Conservation (phyloP, 1,284 basidiomycete genomes). For the Cutaneotrichosporon sp. region DNA sequence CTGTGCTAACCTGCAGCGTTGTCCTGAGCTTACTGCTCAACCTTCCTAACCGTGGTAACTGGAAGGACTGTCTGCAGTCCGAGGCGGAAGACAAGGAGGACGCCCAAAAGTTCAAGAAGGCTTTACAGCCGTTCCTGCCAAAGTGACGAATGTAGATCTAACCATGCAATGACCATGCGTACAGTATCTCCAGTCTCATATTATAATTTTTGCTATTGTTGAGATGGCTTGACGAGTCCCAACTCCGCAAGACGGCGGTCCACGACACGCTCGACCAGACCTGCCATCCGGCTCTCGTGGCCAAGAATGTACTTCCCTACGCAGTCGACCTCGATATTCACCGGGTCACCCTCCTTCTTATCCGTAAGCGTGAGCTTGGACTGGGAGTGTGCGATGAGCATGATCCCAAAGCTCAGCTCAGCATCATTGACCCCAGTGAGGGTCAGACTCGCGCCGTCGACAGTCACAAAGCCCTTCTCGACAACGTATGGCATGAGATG, state of each 20-base stretch:
- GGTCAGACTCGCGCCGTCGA: conserved; percentile 93
- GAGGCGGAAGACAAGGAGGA: conserved; percentile 79
- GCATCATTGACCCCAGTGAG: conserved; percentile 75
- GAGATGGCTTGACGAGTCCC: conserved; percentile 5
- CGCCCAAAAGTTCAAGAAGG: conserved; percentile 71
- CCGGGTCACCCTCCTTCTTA: conserved; percentile 71
- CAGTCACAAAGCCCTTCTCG: conserved; percentile 91
- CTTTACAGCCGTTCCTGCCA: conserved; percentile 63
- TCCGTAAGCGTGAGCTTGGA: conserved; percentile 74
- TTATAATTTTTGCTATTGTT: background rate
- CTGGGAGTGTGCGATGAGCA: conserved; percentile 94
- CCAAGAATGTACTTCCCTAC: conserved; percentile 60
- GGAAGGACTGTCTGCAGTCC: conserved; percentile 75
- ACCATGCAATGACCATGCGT: conserved; percentile 6
- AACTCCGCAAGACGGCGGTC: conserved; percentile 43
- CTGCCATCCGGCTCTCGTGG: conserved; percentile 57
- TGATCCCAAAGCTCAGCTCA: conserved; percentile 69
- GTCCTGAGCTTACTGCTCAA: conserved; percentile 69
- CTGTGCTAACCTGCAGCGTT: conserved; percentile 54
- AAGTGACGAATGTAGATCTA: conserved; percentile 4
- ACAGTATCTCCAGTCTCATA: background rate
- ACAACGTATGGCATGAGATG: conserved; percentile 78
- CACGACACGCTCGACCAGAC: conserved; percentile 66
- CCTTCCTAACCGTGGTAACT: conserved; percentile 73
- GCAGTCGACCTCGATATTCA: conserved; percentile 77